Base-by-base conservation (phyloP, 2,329 filamentous ascomycete species). In the Fusarium protoensiforme region DNA sequence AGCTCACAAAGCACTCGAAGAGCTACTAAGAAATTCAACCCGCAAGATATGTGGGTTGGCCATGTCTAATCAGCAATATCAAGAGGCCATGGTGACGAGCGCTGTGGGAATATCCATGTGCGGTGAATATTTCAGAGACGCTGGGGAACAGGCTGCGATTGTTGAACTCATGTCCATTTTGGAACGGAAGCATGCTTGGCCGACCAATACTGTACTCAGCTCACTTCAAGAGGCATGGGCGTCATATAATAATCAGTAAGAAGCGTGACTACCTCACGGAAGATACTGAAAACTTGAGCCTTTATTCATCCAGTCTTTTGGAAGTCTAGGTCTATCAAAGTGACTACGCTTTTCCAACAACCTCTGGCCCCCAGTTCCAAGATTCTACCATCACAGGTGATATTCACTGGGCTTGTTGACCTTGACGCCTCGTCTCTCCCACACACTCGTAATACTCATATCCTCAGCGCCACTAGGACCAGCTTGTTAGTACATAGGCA, bases 391-490 rank as follows among this genome's bases (percentile, higher is more conserved):
- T 67, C 20, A 77, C 2, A 78, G 65, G 13, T 78, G 76, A 9
- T 78, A 78, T 8, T 78, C 76, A 10, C 72, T 68, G 1, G 65
- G 64, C n/a, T 66, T 46, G 1, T 29, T 62, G 4, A 77, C 73
- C 31, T 61, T 77, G 4, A 75, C 65, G 0, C 76, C 76, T 7
- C 71, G 71, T 58, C 73, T 67, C 64, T 78, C 75, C 76, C 76
- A 78, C 2, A 78, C 72, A 0, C 68, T 33, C 1, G 62, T 51
- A 1, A 78, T 75, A 0, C 72, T 72, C 76, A 78, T 78, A 10
- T 78, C 76, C 7, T 71, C 65, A 3, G 54, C 24, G 0, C 76
- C 76, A 36, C 76, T 78, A 2, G 0, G 1, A 7, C 2, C 18
- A 4, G 5, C 9, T 3, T 5, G 29, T 64, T 1, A 64, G 54